Evolutionary conservation across 495 filamentous ascomycete genomes (phyloP), one percentile per base, ranked within the genome.

Genomic region (Neurospora sp.): DNA sequence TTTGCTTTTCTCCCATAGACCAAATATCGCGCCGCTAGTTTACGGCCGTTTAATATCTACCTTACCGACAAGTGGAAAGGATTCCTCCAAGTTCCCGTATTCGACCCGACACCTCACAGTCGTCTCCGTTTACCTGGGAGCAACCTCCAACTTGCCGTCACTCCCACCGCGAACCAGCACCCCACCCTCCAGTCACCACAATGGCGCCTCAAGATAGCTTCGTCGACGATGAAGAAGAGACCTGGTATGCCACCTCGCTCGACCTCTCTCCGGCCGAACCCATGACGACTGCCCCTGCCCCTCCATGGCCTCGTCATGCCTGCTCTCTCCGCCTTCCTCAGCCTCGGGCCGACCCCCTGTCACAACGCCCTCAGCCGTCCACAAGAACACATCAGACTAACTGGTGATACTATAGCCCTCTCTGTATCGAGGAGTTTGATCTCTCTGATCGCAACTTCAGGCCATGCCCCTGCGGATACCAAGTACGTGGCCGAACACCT

Each of bases 401-500:
- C 53, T 65, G 14, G 5, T 65, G n/a, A 35, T 65, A 71, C 35
- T 74, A 18, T 59, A 96, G 93, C 82, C 96, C 96, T 78, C 91
- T 99, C 68, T 99, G 96, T 84, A 96, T 99, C 81, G 96, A 99
- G 85, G 96, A 98, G 85, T 94, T 98, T 79, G 96, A 98, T 80
- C 90, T 98, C 48, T 94, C 93, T 39, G 96, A 99, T 84, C 92
- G 93, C 81, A 97, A 96, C 85, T 99, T 99, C 83, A 91, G 89
- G 76, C 96, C 96, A 73, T 99, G 96, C 85, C 96, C 95, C 37
- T 99, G 96, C 80, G 96, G 96, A 44, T 99, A 98, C 78, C 94
- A 98, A 87, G 96, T 98, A 89, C 68, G 87, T 77, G 65, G 22
- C 53, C 48, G 27, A 2, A 59, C 4, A 39, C 70, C 69, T 69